Evolutionary conservation across 2,329 filamentous ascomycete species (phyloP).

Genomic region (Aspergillus chevalieri): DNA sequence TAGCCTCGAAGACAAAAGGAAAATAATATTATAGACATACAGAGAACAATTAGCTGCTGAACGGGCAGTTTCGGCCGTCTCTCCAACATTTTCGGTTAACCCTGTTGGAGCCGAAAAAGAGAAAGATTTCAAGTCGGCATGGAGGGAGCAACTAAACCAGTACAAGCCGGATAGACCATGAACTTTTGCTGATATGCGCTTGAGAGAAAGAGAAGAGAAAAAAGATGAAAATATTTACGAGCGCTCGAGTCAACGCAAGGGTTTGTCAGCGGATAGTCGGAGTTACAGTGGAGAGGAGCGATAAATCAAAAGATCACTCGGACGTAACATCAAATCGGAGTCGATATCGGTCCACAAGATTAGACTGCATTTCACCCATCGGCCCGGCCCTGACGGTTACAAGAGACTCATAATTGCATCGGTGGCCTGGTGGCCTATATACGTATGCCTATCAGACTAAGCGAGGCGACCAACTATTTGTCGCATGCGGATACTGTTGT

Average conservation of each 20-base stretch:
- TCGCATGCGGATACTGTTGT: too few relatives aligned
- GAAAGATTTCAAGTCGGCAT: background rate
- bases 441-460: too few relatives aligned
- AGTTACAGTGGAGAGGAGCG: background rate
- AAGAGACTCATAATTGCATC: too few relatives aligned
- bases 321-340: too few relatives aligned
- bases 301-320: too few relatives aligned
- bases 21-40: slow-evolving; percentile 54
- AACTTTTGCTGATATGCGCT: background rate
- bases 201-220: background rate
- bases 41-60: slow-evolving; percentile 70
- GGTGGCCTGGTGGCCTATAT: too few relatives aligned
- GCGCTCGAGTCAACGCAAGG: too few relatives aligned
- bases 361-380: too few relatives aligned
- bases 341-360: too few relatives aligned
- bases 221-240: background rate
- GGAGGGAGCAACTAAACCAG: background rate
- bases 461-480: too few relatives aligned
- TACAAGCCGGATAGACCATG: slow-evolving; percentile 1
- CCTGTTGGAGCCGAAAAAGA: background rate
- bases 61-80: slow-evolving; percentile 60
- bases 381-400: too few relatives aligned
- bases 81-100: slow-evolving; percentile 12
- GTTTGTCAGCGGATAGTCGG: background rate
- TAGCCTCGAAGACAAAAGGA: background rate